phyloP scores from a whole-genome alignment of 2,329 filamentous ascomycete genomes.

The Neoscytalidium dimidiatum region DNA sequence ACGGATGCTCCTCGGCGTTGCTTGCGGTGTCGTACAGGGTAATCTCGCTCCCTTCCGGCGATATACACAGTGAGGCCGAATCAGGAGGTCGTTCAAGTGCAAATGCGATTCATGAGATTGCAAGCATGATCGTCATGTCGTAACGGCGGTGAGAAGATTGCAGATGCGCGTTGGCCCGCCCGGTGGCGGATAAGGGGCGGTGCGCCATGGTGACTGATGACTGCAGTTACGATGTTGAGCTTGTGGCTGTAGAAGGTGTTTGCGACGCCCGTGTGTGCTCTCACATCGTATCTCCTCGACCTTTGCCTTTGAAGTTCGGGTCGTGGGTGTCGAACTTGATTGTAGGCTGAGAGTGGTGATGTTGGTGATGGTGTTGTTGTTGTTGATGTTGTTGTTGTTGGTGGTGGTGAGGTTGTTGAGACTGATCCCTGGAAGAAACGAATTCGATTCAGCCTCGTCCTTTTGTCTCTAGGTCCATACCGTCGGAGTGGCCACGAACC shows the following conservation, averaged over 20 bases:
- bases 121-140: conserved; percentile 15
- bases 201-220: neutral
- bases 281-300: conserved; percentile 18
- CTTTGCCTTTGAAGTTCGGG: conserved; percentile 19
- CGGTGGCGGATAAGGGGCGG: neutral
- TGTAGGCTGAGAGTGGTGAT: conserved; percentile 14
- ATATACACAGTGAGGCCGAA: neutral
- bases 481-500: conserved; percentile 44
- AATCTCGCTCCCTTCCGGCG: neutral
- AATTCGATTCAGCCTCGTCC: conserved; percentile 39
- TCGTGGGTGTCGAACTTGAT: conserved; percentile 13
- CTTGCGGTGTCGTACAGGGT: neutral
- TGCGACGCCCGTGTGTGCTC: conserved; percentile 1
- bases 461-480: conserved; percentile 42
- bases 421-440: conserved; percentile 39
- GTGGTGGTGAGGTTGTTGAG: conserved; percentile 18
- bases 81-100: conserved; percentile 3
- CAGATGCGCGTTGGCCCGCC: neutral
- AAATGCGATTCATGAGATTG: conserved; percentile 8
- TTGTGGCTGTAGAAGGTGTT: neutral
- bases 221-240: conserved; percentile 10
- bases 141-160: conserved; percentile 8
- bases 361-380: conserved; percentile 10
- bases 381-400: conserved; percentile 3
- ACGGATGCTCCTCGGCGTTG: neutral